Conservation (phyloP, 2,329 filamentous ascomycete species). For the Allantophomopsis lycopodina region DNA sequence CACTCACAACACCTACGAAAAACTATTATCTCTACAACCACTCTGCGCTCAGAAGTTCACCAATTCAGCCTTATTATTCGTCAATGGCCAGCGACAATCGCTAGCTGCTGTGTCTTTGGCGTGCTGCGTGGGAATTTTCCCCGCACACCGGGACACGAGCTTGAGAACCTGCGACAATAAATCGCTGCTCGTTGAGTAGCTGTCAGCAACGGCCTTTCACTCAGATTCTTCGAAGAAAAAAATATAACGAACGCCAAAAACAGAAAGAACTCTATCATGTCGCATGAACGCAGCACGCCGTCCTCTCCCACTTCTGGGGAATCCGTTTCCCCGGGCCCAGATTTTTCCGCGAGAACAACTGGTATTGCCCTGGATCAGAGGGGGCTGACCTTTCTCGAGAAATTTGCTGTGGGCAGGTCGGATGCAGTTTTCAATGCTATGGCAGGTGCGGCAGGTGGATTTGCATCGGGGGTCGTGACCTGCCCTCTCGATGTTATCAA, state of each 20-base stretch:
- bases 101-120: constrained; percentile 37
- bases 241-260: too few species aligned
- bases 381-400: constrained; percentile 31
- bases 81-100: constrained; percentile 44
- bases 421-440: constrained; percentile 66
- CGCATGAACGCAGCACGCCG: constrained; percentile 26
- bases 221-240: background rate
- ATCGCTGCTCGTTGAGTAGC: background rate
- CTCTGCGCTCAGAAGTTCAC: background rate
- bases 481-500: constrained; percentile 98
- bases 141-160: constrained; percentile 37
- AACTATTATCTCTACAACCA: too few species aligned
- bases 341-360: constrained; percentile 6
- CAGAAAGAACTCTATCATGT: constrained; percentile 24
- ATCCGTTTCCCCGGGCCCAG: constrained; percentile 9
- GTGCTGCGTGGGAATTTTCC: constrained; percentile 43
- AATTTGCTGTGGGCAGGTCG: constrained; percentile 40
- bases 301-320: constrained; percentile 15
- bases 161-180: constrained; percentile 12
- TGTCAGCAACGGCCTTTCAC: background rate
- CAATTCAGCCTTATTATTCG: constrained; percentile 9
- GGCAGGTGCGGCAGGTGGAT: constrained; percentile 76
- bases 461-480: constrained; percentile 86
- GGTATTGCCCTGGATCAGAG: constrained; percentile 8
- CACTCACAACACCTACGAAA: too few species aligned